Base-by-base conservation (phyloP, 2,329 filamentous ascomycete species). In the Neocatenulostroma microsporum region DNA sequence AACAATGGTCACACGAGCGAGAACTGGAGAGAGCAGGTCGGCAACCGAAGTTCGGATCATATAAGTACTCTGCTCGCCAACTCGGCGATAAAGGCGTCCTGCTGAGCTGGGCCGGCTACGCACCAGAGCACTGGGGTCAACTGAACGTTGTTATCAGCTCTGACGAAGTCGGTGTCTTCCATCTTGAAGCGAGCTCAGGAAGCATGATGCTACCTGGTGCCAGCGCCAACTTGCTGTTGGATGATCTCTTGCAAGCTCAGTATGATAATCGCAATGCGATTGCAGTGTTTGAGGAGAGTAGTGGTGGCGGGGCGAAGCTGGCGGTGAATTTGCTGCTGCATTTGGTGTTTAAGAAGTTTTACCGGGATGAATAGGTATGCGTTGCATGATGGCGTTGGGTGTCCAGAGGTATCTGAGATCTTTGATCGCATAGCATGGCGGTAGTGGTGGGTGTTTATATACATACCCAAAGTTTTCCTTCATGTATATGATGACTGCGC, bases 321-420 rank as follows among this genome's bases (percentile, higher is more conserved):
- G 96, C 96, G 62, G 91, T 98, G 55, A 98, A 98, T 68, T 63
- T 98, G 56, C 78, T 98, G 66, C 71, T 98, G 70, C 91, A 98
- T 72, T 70, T 96, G 62, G 76, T 98, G 50, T 96, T 96, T 72
- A 94, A 93, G 76, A 98, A 98, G 73, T 98, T 98, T 63, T 98
- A 98, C 47, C 55, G 64, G 44, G 67, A 70, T 51, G 54, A 54
- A 39, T 56, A 28, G 32, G 28, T 9, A 10, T 15, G 28, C 28
- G 12, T 10, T 25, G 10, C 12, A 31, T 31, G 28, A 10, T 8
- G 26, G 26, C 26, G 14, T 9, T 11, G 26, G 9, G 26, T 8
- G 26, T 29, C n/a, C n/a, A n/a, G n/a, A n/a, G n/a, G n/a, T n/a
- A n/a, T n/a, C n/a, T n/a, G n/a, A n/a, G n/a, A n/a, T n/a, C n/a